These are phyloP conservation scores for Dothidotthia symphoricarpi DNA, from an alignment of 2,329 filamentous ascomycete genomes.

Conservation along the genomic window DNA sequence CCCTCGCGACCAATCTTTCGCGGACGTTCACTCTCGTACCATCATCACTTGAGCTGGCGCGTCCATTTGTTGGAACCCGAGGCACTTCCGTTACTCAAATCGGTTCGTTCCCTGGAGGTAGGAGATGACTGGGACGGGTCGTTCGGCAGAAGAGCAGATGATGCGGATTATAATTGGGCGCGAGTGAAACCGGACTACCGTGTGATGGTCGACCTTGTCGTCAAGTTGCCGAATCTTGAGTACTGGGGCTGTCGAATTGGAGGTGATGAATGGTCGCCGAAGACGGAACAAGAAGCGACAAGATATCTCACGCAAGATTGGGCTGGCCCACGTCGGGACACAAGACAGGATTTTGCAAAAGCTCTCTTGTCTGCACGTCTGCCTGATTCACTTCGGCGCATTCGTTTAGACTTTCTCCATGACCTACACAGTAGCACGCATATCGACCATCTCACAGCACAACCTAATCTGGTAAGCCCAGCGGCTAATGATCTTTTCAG, in stretches of 20 bases:
- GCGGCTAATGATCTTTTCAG: constrained; percentile 14
- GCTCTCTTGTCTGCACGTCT: constrained; percentile 7
- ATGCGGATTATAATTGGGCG: constrained; percentile 1
- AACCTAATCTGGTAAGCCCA: constrained; percentile 13
- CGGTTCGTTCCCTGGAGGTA: constrained; percentile 8
- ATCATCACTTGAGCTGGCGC: constrained; percentile 7
- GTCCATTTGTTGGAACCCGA: constrained; percentile 11
- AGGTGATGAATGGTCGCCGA: constrained; percentile 8
- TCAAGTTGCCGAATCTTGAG: constrained; percentile 5
- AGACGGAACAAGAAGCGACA: not conserved
- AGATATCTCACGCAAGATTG: constrained; percentile 11
- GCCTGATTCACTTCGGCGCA: constrained; percentile 10
- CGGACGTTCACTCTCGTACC: constrained; percentile 1
- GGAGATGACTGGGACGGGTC: not conserved
- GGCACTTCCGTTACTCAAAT: constrained; percentile 8
- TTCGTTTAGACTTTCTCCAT: constrained; percentile 9
- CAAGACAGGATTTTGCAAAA: constrained; percentile 21
- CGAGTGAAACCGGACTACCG: constrained; percentile 13
- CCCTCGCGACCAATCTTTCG: constrained; percentile 2
- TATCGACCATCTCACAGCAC: constrained; percentile 5
- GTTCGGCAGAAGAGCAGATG: not conserved
- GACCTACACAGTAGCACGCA: not conserved
- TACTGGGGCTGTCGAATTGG: constrained; percentile 4
- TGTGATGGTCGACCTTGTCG: constrained; percentile 10
- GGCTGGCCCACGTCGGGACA: constrained; percentile 20